phyloP scores from a whole-genome alignment of 768 basidiomycete species.

The Mycena polygramma region DNA sequence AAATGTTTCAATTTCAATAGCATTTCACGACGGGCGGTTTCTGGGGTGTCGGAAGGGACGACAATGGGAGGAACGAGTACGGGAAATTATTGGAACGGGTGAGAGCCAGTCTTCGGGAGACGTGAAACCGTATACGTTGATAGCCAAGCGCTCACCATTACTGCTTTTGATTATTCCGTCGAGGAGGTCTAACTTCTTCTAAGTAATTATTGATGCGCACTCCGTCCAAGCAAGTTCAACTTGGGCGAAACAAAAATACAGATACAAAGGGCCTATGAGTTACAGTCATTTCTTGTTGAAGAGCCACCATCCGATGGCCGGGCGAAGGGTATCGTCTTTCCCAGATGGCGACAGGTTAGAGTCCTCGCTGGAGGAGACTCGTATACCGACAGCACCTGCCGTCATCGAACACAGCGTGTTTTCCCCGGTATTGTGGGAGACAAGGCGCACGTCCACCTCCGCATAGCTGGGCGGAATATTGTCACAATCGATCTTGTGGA shows the following conservation, averaged over 20 bases:
- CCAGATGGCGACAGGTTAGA: not conserved
- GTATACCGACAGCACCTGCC: slow-evolving; percentile 18
- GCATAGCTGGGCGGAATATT: slow-evolving; percentile 2
- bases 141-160: no score
- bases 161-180: no score
- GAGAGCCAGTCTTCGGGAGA: no score
- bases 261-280: not conserved
- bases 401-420: not conserved
- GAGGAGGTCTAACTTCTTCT: no score
- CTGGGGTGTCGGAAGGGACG: no score
- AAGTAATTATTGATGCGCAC: no score
- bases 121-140: no score
- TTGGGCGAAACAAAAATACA: not conserved
- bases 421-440: not conserved
- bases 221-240: no score
- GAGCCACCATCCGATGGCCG: slow-evolving; percentile 18
- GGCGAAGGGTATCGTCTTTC: slow-evolving; percentile 11
- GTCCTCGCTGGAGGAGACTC: slow-evolving; percentile 3
- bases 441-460: slow-evolving; percentile 2
- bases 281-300: not conserved
- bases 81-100: no score
- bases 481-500: slow-evolving; percentile 3
- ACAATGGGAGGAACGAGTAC: no score
- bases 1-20: not conserved
- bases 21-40: slow-evolving; percentile 40